Evolutionary conservation across 768 basidiomycete genomes (phyloP), one percentile per base, ranked within the genome.

Genomic region (Cystobasidium onofrii): DNA sequence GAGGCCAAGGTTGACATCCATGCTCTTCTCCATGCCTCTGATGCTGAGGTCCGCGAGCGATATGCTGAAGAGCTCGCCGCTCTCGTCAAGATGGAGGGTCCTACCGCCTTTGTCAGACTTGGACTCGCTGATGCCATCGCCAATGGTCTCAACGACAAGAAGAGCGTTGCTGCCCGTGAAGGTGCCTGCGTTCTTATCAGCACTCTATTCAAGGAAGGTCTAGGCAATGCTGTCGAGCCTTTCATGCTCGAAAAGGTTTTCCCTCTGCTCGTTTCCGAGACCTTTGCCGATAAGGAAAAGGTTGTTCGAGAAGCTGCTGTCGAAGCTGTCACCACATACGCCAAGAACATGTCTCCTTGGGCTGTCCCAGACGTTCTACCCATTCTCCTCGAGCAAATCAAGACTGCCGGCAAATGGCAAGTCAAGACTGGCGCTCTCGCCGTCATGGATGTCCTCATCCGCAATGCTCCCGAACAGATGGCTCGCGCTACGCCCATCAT

Each of bases 211-310:
- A 76, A 78, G 75, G 69, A 77, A 73, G 84, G 83, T 64, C 84
- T 88, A 73, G 84, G 92, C 33, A 75, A 78, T 52, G 92, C 93
- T 43, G 83, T 84, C 72, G 90, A 87, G 52, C 91, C 92, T 20
- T 81, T 92, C 66, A 83, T 97, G 43, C 84, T 95, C 34, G 84
- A 89, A 13, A 78, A 77, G 77, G 50, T 79, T 73, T 89, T 88
- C 54, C 86, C 94, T 70, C 86, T 89, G n/a, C 80, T 89, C 55
- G 81, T 97, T 67, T 88, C 88, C 81, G 90, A 93, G 70, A 85
- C 94, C 39, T 89, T 93, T 82, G 90, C 91, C 86, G 95, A 98
- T 81, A 97, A 97, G 82, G 91, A 91, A 76, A 91, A 93, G 73
- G 88, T 91, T 39, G 92, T 96, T 75, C 89, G 94, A 70, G 80